These are phyloP conservation scores for Pichia insulana DNA, from an alignment of 805 yeast genomes.

Conservation along the genomic window DNA sequence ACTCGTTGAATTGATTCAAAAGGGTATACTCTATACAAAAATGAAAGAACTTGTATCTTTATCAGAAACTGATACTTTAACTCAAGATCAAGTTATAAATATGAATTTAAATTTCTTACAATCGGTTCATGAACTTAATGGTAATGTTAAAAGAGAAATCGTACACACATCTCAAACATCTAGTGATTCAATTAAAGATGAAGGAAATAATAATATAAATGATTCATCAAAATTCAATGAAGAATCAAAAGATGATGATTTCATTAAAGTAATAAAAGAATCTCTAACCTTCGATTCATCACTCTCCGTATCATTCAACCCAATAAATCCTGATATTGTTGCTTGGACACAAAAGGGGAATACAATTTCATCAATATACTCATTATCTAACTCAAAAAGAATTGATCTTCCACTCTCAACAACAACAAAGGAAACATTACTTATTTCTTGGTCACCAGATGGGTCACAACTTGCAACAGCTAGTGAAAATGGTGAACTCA, in stretches of 20 bases:
- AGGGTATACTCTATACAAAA: slow-evolving; percentile 72
- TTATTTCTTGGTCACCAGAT: slow-evolving; percentile 52
- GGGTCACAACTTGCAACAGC: slow-evolving; percentile 60
- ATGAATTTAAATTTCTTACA: slow-evolving; percentile 39
- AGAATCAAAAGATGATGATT: slow-evolving; percentile 11
- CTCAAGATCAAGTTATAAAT: slow-evolving; percentile 21
- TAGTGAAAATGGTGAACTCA: slow-evolving; percentile 59
- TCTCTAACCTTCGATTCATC: slow-evolving; percentile 34
- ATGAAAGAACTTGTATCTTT: slow-evolving; percentile 43
- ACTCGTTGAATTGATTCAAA: slow-evolving; percentile 73
- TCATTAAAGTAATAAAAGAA: slow-evolving; percentile 34
- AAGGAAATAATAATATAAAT: no score
- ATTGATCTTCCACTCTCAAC: slow-evolving; percentile 18
- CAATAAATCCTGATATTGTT: slow-evolving; percentile 33
- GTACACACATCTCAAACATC: no score
- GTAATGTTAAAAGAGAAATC: slow-evolving; percentile 1
- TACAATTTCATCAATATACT: slow-evolving; percentile 19
- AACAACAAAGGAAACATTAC: slow-evolving; percentile 22
- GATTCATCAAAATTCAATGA: no score
- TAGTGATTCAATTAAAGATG: no score
- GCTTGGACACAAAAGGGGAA: slow-evolving; percentile 43
- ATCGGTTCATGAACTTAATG: slow-evolving; percentile 35
- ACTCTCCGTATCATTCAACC: slow-evolving; percentile 49
- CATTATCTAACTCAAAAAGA: slow-evolving; percentile 15
- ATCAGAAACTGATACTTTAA: slow-evolving; percentile 9